These are phyloP conservation scores for Lactuca sativa DNA, from an alignment of 129 eudicot species.

Conservation along the genomic window DNA sequence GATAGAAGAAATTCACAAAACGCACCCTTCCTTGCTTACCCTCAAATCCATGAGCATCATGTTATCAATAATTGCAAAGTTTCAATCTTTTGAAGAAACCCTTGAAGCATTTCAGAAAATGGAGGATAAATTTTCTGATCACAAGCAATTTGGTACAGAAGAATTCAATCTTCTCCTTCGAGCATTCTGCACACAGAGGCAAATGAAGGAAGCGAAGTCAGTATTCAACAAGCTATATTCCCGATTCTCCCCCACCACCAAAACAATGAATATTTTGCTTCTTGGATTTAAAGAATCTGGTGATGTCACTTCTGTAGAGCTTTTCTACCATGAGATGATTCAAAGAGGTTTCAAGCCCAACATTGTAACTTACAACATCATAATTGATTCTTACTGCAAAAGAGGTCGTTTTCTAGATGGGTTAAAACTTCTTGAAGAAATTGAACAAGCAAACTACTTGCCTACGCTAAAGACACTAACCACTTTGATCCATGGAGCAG, in stretches of 20 bases:
- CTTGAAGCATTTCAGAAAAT: conserved; percentile 78
- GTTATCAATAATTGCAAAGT: conserved; percentile 72
- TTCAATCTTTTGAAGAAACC: conserved; percentile 67
- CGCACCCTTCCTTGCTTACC: conserved; percentile 65
- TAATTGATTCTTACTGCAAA: conserved; percentile 84
- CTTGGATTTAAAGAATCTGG: conserved; percentile 80
- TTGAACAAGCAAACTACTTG: conserved; percentile 46
- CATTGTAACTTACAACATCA: conserved; percentile 60
- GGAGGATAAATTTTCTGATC: conserved; percentile 43
- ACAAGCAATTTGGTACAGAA: conserved; percentile 59
- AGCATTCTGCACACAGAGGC: conserved; percentile 80
- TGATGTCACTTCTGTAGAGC: conserved; percentile 75
- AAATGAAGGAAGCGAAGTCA: conserved; percentile 82
- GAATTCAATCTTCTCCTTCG: conserved; percentile 78
- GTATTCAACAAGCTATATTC: conserved; percentile 54
- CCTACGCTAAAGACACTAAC: conserved; percentile 71
- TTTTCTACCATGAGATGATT: conserved; percentile 82
- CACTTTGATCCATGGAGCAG: conserved; percentile 92
- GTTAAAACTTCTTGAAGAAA: conserved; percentile 65
- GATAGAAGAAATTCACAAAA: conserved; percentile 42
- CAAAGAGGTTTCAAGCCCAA: conserved; percentile 77
- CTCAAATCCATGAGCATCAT: conserved; percentile 79
- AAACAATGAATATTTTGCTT: conserved; percentile 87
- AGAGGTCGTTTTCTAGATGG: conserved; percentile 57
- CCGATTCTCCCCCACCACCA: conserved; percentile 61